Evolutionary conservation across 1,284 basidiomycete species (phyloP).

Genomic region (Malassezia brasiliensis): DNA sequence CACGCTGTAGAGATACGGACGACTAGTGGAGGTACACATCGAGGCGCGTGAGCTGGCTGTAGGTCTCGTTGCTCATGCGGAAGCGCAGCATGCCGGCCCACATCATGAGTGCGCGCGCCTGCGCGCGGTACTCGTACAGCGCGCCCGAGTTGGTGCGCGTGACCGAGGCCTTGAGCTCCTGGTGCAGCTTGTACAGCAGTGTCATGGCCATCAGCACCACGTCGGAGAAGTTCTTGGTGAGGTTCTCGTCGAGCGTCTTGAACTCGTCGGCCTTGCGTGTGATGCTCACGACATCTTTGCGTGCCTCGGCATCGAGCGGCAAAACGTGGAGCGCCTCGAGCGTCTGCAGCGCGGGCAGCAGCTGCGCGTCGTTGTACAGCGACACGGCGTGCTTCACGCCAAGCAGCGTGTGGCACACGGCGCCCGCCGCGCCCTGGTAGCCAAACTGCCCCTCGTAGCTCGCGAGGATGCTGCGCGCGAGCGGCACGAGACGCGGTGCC

Average conservation of each 20-base stretch:
- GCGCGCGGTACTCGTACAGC: slow-evolving; percentile 38
- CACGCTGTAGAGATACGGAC: not conserved
- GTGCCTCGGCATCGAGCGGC: slow-evolving; percentile 60
- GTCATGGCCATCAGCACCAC: slow-evolving; percentile 92
- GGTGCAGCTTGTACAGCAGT: slow-evolving; percentile 57
- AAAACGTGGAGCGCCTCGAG: slow-evolving; percentile 82
- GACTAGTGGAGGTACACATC: slow-evolving; percentile 36
- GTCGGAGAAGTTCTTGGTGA: slow-evolving; percentile 79
- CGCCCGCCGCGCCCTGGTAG: slow-evolving; percentile 66
- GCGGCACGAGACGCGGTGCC: slow-evolving; percentile 62
- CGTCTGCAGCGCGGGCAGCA: slow-evolving; percentile 70
- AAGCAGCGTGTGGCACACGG: slow-evolving; percentile 58
- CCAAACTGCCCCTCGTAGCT: slow-evolving; percentile 66
- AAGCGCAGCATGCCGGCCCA: slow-evolving; percentile 47
- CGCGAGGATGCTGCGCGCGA: slow-evolving; percentile 70
- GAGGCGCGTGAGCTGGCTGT: slow-evolving; percentile 42
- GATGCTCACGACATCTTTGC: slow-evolving; percentile 67
- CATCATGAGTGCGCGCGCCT: slow-evolving; percentile 45
- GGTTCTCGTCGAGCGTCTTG: slow-evolving; percentile 69
- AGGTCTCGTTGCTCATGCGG: slow-evolving; percentile 47
- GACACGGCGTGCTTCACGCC: slow-evolving; percentile 72
- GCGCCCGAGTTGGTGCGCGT: slow-evolving; percentile 25
- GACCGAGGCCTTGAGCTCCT: slow-evolving; percentile 37
- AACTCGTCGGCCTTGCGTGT: slow-evolving; percentile 82
- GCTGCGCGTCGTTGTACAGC: slow-evolving; percentile 62